Base-by-base conservation (phyloP, 148 eudicot genomes). In the Camellia lanceoleosa region DNA sequence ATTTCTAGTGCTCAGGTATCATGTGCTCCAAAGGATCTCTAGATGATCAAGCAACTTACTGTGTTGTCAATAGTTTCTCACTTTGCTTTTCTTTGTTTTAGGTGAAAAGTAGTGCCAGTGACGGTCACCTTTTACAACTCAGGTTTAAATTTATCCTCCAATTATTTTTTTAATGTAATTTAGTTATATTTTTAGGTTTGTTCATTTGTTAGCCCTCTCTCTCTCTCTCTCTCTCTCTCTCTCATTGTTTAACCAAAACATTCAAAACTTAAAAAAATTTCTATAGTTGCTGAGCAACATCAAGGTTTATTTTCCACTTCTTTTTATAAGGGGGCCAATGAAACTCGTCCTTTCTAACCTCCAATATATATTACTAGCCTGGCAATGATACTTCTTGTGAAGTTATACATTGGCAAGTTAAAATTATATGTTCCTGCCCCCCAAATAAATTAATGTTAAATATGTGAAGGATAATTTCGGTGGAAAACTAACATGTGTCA, bases 71-170 rank as follows among this genome's bases (percentile, higher is more conserved):
- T 5, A 20, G 72, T 44, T 77, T 58, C 70, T 59, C 72, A 70
- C 46, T 65, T 59, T 30, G 77, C 69, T 11, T 72, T 72, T 63
- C 66, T 72, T 83, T 64, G 47, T 73, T 83, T 74, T 82, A 96
- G 99, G 97, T 82, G 73, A 97, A 91, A 77, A 87, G 82, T 77
- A 82, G 84, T 78, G 87, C 89, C 70, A 90, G 95, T 73, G 97
- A 94, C 75, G 89, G 93, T 68, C 99, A 96, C 88, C 94, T 92
- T 72, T 82, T 94, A 86, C 99, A 96, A 79, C 98, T 96, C 82
- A 96, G 94, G 99, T 96, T 80, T 49, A 60, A 20, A 42, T 83
- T 68, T 62, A 23, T 42, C 14, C 47, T 1, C 52, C 20, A 5
- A 55, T 12, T 72, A 41, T 18, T 68, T 67, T 42, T 47, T 11